Conservation (phyloP, 2,329 filamentous ascomycete species). For the Claviceps citrina region DNA sequence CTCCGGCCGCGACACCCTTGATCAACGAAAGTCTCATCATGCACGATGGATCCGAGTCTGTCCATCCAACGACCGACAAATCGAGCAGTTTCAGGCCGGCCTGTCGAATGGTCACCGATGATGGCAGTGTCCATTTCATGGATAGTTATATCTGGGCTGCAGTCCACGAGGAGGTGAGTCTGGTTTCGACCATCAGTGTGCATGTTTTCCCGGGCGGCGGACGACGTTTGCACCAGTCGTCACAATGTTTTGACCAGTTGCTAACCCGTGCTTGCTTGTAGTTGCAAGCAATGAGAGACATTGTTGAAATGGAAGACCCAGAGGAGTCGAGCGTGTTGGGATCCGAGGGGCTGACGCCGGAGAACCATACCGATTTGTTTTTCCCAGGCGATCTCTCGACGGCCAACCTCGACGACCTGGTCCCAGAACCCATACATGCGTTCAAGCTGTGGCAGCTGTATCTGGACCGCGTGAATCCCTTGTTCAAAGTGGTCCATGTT, state of each 20-base stretch:
- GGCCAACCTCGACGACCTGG: slow-evolving; percentile 33
- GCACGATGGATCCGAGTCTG: slow-evolving; percentile 14
- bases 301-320: slow-evolving; percentile 33
- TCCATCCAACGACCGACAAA: slow-evolving; percentile 15
- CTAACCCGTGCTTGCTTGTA: slow-evolving; percentile 14
- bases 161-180: slow-evolving; percentile 39
- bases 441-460: slow-evolving; percentile 62
- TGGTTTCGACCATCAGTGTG: too few species aligned
- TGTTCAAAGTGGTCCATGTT: slow-evolving; percentile 58
- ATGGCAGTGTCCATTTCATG: slow-evolving; percentile 40
- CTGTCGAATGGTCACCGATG: slow-evolving; percentile 40
- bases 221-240: too few species aligned
- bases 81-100: slow-evolving; percentile 26
- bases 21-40: slow-evolving; percentile 6
- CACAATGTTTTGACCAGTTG: too few species aligned
- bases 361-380: slow-evolving; percentile 36
- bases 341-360: slow-evolving; percentile 34
- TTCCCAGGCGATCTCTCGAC: slow-evolving; percentile 26
- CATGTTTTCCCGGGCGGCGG: too few species aligned
- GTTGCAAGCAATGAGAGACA: slow-evolving; percentile 44
- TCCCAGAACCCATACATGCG: slow-evolving; percentile 50
- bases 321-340: slow-evolving; percentile 34
- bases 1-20: slow-evolving; percentile 4
- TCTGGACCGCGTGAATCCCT: slow-evolving; percentile 57
- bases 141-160: slow-evolving; percentile 39